Conservation (phyloP, 768 basidiomycete genomes). For the Leccinum rimulosum region DNA sequence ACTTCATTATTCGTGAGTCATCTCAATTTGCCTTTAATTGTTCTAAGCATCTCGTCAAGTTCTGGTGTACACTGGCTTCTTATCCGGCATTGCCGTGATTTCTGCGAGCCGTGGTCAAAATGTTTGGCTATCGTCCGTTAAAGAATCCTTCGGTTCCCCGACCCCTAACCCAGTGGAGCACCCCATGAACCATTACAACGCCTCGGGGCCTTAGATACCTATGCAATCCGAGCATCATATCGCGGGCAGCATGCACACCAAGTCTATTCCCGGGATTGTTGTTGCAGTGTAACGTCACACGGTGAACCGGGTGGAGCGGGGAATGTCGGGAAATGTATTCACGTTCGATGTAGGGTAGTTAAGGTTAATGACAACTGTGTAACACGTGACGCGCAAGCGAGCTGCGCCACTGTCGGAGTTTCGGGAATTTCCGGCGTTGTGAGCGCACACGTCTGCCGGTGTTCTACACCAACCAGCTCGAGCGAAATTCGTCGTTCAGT, state of each 20-base stretch:
- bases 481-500: slow-evolving; percentile 13
- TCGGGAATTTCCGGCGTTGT: slow-evolving; percentile 26
- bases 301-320: neutral
- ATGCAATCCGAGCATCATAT: too few relatives aligned
- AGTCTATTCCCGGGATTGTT: neutral
- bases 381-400: neutral
- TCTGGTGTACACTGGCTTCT: slow-evolving; percentile 26
- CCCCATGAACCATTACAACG: slow-evolving; percentile 18
- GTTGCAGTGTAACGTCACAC: neutral
- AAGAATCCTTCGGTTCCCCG: slow-evolving; percentile 22
- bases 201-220: slow-evolving; percentile 1
- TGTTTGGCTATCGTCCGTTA: slow-evolving; percentile 36
- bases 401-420: slow-evolving; percentile 30
- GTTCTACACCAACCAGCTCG: slow-evolving; percentile 9
- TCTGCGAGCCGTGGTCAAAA: slow-evolving; percentile 28
- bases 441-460: slow-evolving; percentile 9
- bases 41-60: slow-evolving; percentile 26
- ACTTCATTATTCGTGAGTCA: slow-evolving; percentile 34
- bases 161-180: slow-evolving; percentile 6
- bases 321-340: neutral
- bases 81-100: slow-evolving; percentile 27
- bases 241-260: neutral
- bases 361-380: neutral
- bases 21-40: neutral
- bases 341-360: neutral